A percentile compares a stretch with the other conserved stretches of the same genome.
phyloP scores from a whole-genome alignment of 176 grass and related monocot species.

The Eleusine coracana region DNA sequence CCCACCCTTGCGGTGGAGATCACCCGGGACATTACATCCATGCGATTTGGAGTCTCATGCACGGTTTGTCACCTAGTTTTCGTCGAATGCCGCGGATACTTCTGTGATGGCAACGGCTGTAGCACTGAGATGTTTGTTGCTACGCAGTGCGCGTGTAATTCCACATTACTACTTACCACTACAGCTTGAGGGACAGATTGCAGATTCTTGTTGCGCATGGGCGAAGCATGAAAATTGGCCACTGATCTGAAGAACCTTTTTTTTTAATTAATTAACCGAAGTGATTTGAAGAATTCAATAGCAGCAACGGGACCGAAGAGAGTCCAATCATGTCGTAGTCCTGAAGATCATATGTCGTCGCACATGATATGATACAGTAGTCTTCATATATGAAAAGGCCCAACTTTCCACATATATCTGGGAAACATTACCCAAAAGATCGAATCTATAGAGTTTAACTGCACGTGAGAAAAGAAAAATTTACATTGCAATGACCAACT shows the following conservation, averaged over 20 bases:
- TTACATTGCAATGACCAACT: too few species aligned
- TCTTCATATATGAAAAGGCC: not conserved
- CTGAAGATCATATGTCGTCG: not conserved
- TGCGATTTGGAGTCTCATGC: too few species aligned
- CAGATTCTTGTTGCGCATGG: not conserved
- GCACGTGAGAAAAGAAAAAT: not conserved
- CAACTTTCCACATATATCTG: not conserved
- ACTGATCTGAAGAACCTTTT: not conserved
- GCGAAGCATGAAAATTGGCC: not conserved
- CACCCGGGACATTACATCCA: not conserved
- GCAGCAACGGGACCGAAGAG: not conserved
- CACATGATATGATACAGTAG: not conserved
- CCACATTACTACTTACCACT: not conserved
- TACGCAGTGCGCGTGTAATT: not conserved
- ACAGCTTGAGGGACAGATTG: not conserved
- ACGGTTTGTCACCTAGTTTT: not conserved
- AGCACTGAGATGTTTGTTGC: conserved; percentile 12
- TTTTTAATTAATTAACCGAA: too few species aligned
- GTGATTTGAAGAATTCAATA: not conserved
- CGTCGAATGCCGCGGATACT: not conserved
- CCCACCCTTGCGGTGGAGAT: not conserved
- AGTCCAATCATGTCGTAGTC: not conserved
- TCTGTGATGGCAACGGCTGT: conserved; percentile 9
- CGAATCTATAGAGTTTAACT: too few species aligned
- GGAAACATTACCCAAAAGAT: too few species aligned